A percentile compares a stretch with the other conserved stretches of the same genome.
These are phyloP conservation scores for Plantago elongata DNA, from an alignment of 257 asterid genomes.

Conservation along the genomic window DNA sequence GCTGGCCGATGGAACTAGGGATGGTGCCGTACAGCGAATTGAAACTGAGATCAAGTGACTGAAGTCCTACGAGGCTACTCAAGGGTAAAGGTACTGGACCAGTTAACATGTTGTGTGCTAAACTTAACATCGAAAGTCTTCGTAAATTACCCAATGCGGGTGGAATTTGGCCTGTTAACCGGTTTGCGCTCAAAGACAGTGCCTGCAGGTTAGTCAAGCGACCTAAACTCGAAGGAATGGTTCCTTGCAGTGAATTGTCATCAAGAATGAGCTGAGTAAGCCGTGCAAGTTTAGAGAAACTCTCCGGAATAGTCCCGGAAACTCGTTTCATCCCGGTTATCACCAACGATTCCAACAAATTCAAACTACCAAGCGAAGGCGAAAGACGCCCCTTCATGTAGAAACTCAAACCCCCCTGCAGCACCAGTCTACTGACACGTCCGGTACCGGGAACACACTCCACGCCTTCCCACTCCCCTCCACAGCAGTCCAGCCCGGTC, in stretches of 20 bases:
- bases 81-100: constrained; percentile 52
- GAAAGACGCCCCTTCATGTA: constrained; percentile 76
- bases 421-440: constrained; percentile 46
- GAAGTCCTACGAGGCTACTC: constrained; percentile 31
- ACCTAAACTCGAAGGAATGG: constrained; percentile 50
- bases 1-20: constrained; percentile 56
- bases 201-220: constrained; percentile 45
- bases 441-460: constrained; percentile 55
- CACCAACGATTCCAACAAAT: constrained; percentile 54
- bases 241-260: constrained; percentile 62
- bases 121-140: constrained; percentile 47
- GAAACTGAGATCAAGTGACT: constrained; percentile 63
- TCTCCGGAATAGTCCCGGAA: constrained; percentile 48
- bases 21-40: constrained; percentile 59
- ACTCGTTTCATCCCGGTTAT: constrained; percentile 75
- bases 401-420: constrained; percentile 48
- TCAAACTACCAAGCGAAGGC: constrained; percentile 50
- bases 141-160: constrained; percentile 47
- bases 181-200: constrained; percentile 59
- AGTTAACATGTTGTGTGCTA: constrained; percentile 40
- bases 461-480: constrained; percentile 98
- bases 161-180: constrained; percentile 60
- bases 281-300: constrained; percentile 49
- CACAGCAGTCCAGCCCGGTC: constrained; percentile 65
- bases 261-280: constrained; percentile 71